Base-by-base conservation (phyloP, 1,139 yeast species). In the Taphrina communis region DNA sequence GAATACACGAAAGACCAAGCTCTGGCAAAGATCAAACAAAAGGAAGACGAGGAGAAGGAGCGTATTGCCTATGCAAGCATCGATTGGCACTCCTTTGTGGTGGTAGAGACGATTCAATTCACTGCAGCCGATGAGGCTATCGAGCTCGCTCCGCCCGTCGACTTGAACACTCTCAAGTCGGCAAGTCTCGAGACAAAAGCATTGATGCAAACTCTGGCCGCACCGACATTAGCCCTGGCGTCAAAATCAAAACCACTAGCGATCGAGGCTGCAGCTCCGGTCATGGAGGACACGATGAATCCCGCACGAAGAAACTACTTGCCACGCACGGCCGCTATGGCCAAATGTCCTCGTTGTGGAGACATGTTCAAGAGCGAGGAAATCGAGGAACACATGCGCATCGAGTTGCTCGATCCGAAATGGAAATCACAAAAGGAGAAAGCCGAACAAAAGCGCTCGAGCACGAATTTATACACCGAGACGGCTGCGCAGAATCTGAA, bases 41-140 rank as follows among this genome's bases (percentile, higher is more conserved):
- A 77, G 70, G 76, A 80, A 75, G 73, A 77, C 69, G 73, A 78
- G 68, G 79, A 79, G 71, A 72, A 79, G 66, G 83, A 83, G 66
- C 72, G 76, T 78, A 81, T 85, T 38, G 86, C 85, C 60, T 90
- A 83, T 78, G 93, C 95, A 0, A 85, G 88, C 41, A 88, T 91
- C 36, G 93, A 93, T 77, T 94, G 99, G 99, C 88, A 88, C 71
- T 90, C 89, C 72, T 92, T 92, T 75, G 80, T 83, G 1, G 81
- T 91, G 19, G 89, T 89, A 2, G 92, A 88, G 63, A 86, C 88
- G 1, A 81, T 91, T 12, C 85, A 83, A 67, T 88, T 92, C 74
- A 86, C 85, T 50, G 87, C 86, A 1, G 81, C 86, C 0, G 97
- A 90, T 76, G 82, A 82, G 69, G 86, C 84, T 17, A 83, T 84